phyloP scores from a whole-genome alignment of 106 monocot genomes.

The Dioscorea alata region DNA sequence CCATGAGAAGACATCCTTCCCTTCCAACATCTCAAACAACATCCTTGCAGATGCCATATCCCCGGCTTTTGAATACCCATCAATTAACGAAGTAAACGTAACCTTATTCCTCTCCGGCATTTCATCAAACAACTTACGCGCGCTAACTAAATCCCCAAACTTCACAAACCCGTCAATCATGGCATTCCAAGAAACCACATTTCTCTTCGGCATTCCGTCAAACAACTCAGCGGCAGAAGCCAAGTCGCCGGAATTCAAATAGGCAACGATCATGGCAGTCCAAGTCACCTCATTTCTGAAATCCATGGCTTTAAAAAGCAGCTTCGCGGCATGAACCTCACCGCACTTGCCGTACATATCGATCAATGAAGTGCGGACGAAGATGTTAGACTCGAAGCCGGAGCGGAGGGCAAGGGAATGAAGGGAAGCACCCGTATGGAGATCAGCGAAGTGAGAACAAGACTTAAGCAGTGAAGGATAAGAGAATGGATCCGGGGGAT shows the following conservation, averaged over 20 bases:
- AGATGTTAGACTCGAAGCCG: constrained; percentile 51
- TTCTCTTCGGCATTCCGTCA: constrained; percentile 54
- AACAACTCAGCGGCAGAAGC: constrained; percentile 36
- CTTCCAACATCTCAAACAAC: constrained; percentile 41
- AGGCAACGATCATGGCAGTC: constrained; percentile 56
- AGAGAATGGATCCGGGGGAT: constrained; percentile 47
- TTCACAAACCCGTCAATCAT: constrained; percentile 72
- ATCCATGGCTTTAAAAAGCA: constrained; percentile 52
- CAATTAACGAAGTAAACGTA: constrained; percentile 51
- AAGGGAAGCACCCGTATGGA: constrained; percentile 25
- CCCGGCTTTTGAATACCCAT: constrained; percentile 63
- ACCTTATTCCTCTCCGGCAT: constrained; percentile 58
- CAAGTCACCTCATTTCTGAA: constrained; percentile 40
- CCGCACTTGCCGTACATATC: constrained; percentile 59
- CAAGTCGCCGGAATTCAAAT: constrained; percentile 23
- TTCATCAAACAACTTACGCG: constrained; percentile 39
- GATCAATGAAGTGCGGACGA: constrained; percentile 57
- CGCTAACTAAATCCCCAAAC: constrained; percentile 41
- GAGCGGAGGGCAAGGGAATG: constrained; percentile 33
- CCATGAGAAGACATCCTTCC: constrained; percentile 63
- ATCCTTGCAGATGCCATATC: constrained; percentile 51
- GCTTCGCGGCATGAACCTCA: constrained; percentile 21
- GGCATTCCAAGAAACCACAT: constrained; percentile 54
- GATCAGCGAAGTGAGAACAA: constrained; percentile 21
- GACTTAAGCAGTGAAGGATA: constrained; percentile 57